Evolutionary conservation across 1,284 basidiomycete genomes (phyloP), one percentile per base, ranked within the genome.

Genomic region (Malassezia pachydermatis): DNA sequence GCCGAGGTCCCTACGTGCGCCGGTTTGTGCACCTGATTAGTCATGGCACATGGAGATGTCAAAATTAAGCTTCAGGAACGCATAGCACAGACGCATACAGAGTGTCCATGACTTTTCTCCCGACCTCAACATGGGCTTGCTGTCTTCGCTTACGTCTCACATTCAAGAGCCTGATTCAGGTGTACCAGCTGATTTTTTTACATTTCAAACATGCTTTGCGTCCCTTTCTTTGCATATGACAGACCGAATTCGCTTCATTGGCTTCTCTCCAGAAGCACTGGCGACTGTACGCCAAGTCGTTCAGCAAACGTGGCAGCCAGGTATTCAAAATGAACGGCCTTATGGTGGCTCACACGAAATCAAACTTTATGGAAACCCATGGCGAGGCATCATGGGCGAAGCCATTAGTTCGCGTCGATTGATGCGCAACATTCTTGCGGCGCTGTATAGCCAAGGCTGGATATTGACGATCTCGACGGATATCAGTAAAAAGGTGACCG

Each of bases 271-370:
- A 24, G 41, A 19, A 8, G 27, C 34, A 2, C 4, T 33, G 13
- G 16, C 24, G 2, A 8, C 32, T 2, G 29, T 33, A 23, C 41
- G 30, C 5, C 4, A 13, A 10, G 27, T 28, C 10, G 34, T 43
- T 17, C 20, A 32, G 30, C 41, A 43, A 14, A 20, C 24, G 24
- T 43, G 41, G 41, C 41, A 29, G 14, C 8, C 10, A 4, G 41
- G 41, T 22, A 30, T 43, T n/a, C 20, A 17, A 16, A n/a, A 14
- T 7, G 41, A 43, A 24, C 14, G 23, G 30, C 19, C 17, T 5
- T 43, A 43, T 20, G 41, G 29, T 8, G 41, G 41, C 4, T 43
- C 41, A 17, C 27, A 43, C 41, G 41, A 43, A 17, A 33, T 33
- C 17, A 19, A 20, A 10, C 28, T 43, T 29, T 17, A 34, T 32